Base-by-base conservation (phyloP, 2,329 filamentous ascomycete genomes). In the Corinectria fuckeliana region DNA sequence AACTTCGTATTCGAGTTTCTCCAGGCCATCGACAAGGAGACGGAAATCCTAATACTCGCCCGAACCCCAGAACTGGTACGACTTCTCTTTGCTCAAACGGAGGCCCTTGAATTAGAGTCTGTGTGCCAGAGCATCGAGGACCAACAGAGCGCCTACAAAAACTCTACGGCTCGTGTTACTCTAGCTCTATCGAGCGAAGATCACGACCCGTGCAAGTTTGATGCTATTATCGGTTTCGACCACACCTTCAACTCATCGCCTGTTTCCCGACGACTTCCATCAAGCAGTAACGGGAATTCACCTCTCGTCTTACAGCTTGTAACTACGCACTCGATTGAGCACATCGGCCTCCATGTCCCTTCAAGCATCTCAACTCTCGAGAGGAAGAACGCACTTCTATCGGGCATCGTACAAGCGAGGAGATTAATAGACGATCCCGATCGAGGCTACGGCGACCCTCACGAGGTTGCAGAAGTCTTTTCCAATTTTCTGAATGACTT, bases 1-100 rank as follows among this genome's bases (percentile, higher is more conserved):
- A 81, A 79, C 28, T 89, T 89, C 64, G 66, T 88, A 5, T 81
- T 79, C 42, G 84, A 87, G 61, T 74, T 89, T 3, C 69, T 88
- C 26, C 74, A 81, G 18, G 68, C 72, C 8, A 68, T 87, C 10
- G 71, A 75, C 14, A 71, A 75, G 11, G 75, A 81, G 10, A 80
- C 77, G 34, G 82, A 80, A 32, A 71, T 89, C 7, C 72, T 87
- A 13, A 79, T 89, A 21, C 68, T 89, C 10, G 82, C 79, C 8
- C 81, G 81, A 18, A 79, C 81, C 5, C 78, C 79, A 9, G 76
- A 78, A 26, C 74, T 85, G 6, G 72, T 85, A 38, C 80, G 83
- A 26, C 79, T 88, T 28, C 73, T 89, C 2, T 80, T 81, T 60
- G 75, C 80, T 6, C 63, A 88, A 14, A 73, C 85, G 3, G 72